These are phyloP conservation scores for Fusarium pseudonygamai DNA, from an alignment of 2,329 filamentous ascomycete genomes.

Conservation along the genomic window DNA sequence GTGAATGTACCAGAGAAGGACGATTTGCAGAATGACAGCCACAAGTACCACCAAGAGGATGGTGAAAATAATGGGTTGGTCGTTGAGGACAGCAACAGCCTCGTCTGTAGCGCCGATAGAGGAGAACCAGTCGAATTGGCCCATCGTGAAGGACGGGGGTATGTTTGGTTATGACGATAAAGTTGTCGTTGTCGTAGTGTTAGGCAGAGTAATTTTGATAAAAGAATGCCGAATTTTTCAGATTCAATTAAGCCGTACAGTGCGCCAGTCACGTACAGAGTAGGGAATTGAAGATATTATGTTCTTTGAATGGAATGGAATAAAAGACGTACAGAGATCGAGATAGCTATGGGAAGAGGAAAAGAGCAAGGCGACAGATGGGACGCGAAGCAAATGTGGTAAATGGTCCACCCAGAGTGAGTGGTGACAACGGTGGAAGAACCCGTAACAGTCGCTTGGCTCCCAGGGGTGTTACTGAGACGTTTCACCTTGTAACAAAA, in stretches of 20 bases:
- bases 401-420: constrained; percentile 31
- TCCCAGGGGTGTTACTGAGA: constrained; percentile 38
- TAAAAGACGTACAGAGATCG: neutral
- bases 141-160: constrained; percentile 47
- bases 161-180: neutral
- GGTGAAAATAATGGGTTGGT: constrained; percentile 68
- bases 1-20: constrained; percentile 67
- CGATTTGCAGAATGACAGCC: constrained; percentile 56
- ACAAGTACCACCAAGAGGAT: constrained; percentile 65
- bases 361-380: constrained; percentile 19
- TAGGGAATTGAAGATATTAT: constrained; percentile 1
- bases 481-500: constrained; percentile 59
- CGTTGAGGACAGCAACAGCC: constrained; percentile 68
- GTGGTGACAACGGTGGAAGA: constrained; percentile 37
- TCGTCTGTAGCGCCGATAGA: constrained; percentile 66
- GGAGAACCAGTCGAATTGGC: constrained; percentile 66
- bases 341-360: constrained; percentile 18
- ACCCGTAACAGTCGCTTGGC: constrained; percentile 29
- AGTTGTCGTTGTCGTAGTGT: neutral
- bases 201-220: neutral
- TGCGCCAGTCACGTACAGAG: constrained; percentile 43
- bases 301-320: constrained; percentile 5
- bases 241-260: constrained; percentile 13
- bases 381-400: constrained; percentile 41
- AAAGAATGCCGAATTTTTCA: constrained; percentile 1